Evolutionary conservation across 352 stramenopile genomes (phyloP), one percentile per base, ranked within the genome.

Genomic region (Phytophthora chlamydospora): DNA sequence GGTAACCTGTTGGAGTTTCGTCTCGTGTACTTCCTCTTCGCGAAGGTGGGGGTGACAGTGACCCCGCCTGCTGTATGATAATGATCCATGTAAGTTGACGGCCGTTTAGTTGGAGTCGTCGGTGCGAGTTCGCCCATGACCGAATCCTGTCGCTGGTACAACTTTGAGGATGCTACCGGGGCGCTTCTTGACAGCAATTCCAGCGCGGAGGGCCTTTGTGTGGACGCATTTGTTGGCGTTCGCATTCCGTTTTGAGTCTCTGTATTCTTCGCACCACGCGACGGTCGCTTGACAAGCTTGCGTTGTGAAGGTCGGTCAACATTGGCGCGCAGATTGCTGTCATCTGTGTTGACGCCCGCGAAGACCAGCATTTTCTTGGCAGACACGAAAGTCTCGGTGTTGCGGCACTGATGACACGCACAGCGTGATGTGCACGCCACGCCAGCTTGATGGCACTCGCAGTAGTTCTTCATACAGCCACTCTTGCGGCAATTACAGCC

Each of bases 381-480:
- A 1, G 80, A 85, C 17, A 80, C 71, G 32, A 88, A 86, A 9
- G 71, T 76, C 24, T 92, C 83, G 1, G 79, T 90, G 36, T 92
- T 92, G 35, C 71, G 76, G 45, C 81, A 92, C 69, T 87, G 73
- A 49, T 89, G 82, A 40, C 90, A 97, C 16, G 90, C 88, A 60
- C 90, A 97, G 35, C 88, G 80, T 0, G 68, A 76, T 0, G 81
- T 93, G 61, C 90, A 97, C 6, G 85, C 61, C 5, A 95, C 85
- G 32, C 82, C 87, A 33, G 93, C 93, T 67, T 98, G 92, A 68
- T 97, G 97, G 50, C 96, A 99, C 66, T 99, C 96, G 70, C 96
- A 99, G 62, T 99, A 99, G 47, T 98, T 98, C 78, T 99, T 99
- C 65, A 98, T 92, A 62, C 96, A 99, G 21, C 85, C 90, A 47